Evolutionary conservation across 2,329 filamentous ascomycete genomes (phyloP), one percentile per base, ranked within the genome.

Genomic region (Colletotrichum navitas): DNA sequence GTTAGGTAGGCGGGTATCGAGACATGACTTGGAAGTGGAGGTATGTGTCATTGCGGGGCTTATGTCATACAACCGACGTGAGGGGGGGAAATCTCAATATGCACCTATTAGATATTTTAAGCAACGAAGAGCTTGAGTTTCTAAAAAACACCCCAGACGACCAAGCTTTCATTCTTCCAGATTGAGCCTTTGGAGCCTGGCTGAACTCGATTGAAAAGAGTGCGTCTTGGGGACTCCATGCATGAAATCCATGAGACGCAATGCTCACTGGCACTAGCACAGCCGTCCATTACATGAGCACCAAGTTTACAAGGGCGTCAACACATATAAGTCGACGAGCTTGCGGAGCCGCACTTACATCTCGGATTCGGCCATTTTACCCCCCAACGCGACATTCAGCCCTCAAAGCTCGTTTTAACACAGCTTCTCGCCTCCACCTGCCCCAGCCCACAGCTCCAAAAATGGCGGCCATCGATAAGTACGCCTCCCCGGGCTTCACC

Each of bases 401-500:
- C 3, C 29, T 18, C 16, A 18, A 26, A 36, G 18, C 45, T 32
- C 11, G 16, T 11, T 68, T 32, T 8, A 39, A 45, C 10, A 68
- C 65, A 12, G 29, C 12, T 6, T 16, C 39, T 12, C 4, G 8
- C 18, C 52, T 54, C n/a, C 29, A 60, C 7, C 36, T 34, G 10
- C 39, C n/a, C 5, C 59, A 64, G 18, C 5, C 24, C 7, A 39
- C 47, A 12, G 29, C 39, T 10, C 11, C 12, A 6, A 49, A 59
- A 71, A 71, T 71, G 65, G 59, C 59, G 29, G 54, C 59, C 39
- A 60, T 54, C 68, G 18, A 63, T 36, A 71, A 71, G 32, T 74
- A 74, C 36, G 65, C 54, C 7, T 75, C 75, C 24, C 74, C 78
- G n/a, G 70, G 75, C 68, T 88, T 89, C 72, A 88, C 85, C 18